Evolutionary conservation across 139 green algal species (phyloP).

Genomic region (Picochlorum sp.): DNA sequence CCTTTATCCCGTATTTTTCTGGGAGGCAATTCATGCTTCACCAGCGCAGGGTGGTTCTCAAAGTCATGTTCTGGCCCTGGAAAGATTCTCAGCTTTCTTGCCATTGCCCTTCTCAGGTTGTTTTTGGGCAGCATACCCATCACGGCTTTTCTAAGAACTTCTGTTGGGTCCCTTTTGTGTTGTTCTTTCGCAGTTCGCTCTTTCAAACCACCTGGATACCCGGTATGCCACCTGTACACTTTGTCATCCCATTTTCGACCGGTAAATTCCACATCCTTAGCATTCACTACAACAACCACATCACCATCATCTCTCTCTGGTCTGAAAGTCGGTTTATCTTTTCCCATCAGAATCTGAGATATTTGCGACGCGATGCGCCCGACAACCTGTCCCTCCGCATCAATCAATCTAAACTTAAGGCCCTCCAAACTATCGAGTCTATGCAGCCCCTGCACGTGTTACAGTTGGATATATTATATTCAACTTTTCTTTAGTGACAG

Average conservation of each 20-base stretch:
- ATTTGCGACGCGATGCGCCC: slow-evolving; percentile 65
- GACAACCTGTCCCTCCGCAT: slow-evolving; percentile 79
- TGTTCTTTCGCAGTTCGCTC: slow-evolving; percentile 47
- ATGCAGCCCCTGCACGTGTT: too few species aligned
- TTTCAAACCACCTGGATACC: slow-evolving; percentile 72
- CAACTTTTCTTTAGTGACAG: too few species aligned
- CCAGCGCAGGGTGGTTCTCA: slow-evolving; percentile 17
- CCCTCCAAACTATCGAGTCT: slow-evolving; percentile 41
- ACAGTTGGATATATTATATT: too few species aligned
- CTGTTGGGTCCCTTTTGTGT: slow-evolving; percentile 47
- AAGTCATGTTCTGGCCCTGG: slow-evolving; percentile 59
- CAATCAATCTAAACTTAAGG: slow-evolving; percentile 56
- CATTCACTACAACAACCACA: slow-evolving; percentile 79
- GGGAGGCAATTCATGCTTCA: slow-evolving; percentile 41
- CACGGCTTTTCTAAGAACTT: slow-evolving; percentile 57
- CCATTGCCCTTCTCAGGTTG: slow-evolving; percentile 49
- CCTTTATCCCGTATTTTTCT: slow-evolving; percentile 39
- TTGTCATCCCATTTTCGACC: slow-evolving; percentile 81
- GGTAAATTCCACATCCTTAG: slow-evolving; percentile 65
- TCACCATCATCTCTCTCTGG: slow-evolving; percentile 64
- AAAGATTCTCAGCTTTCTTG: slow-evolving; percentile 74
- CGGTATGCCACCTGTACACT: slow-evolving; percentile 80
- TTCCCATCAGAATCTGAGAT: slow-evolving; percentile 56
- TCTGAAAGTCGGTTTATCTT: slow-evolving; percentile 78
- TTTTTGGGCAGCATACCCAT: slow-evolving; percentile 86